Conservation (phyloP, 176 grass and related monocot genomes). For the Zoysia japonica region DNA sequence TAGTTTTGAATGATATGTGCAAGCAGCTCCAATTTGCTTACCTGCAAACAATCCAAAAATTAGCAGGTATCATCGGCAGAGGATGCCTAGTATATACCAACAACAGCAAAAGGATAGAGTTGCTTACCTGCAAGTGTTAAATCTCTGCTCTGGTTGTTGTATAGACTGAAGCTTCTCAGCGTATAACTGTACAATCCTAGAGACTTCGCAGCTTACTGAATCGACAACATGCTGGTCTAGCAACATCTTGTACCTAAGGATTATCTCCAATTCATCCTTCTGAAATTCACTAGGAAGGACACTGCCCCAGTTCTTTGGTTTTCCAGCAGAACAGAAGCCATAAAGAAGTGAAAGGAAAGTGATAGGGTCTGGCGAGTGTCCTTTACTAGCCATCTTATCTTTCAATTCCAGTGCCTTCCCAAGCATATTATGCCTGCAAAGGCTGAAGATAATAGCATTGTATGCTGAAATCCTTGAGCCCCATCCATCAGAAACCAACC, state of each 20-base stretch:
- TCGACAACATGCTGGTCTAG: conserved; percentile 47
- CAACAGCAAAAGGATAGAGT: too few species aligned
- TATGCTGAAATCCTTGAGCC: conserved; percentile 60
- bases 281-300: conserved; percentile 56
- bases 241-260: conserved; percentile 44
- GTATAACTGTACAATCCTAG: conserved; percentile 30
- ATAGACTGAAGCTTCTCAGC: conserved; percentile 14
- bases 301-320: conserved; percentile 51
- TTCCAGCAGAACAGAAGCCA: conserved; percentile 77
- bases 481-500: conserved; percentile 59
- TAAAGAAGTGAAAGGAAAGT: conserved; percentile 83
- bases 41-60: too few species aligned
- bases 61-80: too few species aligned
- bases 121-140: neutral
- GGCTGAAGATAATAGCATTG: conserved; percentile 70
- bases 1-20: too few species aligned
- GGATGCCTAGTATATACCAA: too few species aligned
- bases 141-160: conserved; percentile 20
- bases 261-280: conserved; percentile 53
- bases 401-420: conserved; percentile 63
- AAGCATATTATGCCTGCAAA: conserved; percentile 85
- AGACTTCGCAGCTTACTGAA: conserved; percentile 41
- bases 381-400: conserved; percentile 62
- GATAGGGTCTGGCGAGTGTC: conserved; percentile 48
- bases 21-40: too few species aligned